Conservation (phyloP, 345 rosid species). For the Camelina neglecta region DNA sequence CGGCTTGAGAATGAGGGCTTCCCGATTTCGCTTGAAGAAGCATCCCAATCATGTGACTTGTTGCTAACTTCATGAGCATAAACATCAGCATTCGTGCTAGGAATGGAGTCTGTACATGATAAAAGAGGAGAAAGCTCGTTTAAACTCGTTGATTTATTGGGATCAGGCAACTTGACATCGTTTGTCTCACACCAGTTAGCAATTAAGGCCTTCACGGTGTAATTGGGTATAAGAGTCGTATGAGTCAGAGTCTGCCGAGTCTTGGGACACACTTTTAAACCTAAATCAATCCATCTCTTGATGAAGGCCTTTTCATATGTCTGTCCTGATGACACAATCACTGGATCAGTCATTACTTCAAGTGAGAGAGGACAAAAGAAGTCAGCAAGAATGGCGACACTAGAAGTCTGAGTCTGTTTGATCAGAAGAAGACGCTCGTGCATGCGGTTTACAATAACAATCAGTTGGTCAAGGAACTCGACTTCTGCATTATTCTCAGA, state of each 20-base stretch:
- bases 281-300: constrained; percentile 91
- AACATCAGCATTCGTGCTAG: constrained; percentile 43
- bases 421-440: constrained; percentile 74
- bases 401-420: constrained; percentile 76
- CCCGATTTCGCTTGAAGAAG: constrained; percentile 49
- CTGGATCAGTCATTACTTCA: constrained; percentile 97
- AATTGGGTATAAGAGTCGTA: constrained; percentile 89
- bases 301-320: constrained; percentile 91
- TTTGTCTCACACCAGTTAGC: constrained; percentile 95
- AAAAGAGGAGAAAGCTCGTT: constrained; percentile 65
- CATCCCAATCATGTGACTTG: constrained; percentile 56
- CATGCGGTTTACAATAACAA: constrained; percentile 68
- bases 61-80: constrained; percentile 46
- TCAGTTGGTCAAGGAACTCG: constrained; percentile 73
- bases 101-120: constrained; percentile 56
- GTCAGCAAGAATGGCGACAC: constrained; percentile 91
- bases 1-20: constrained; percentile 50
- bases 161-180: constrained; percentile 85
- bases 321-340: constrained; percentile 93
- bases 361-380: constrained; percentile 97
- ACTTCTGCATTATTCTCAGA: constrained; percentile 77
- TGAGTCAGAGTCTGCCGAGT: constrained; percentile 79
- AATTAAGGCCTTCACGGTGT: constrained; percentile 91
- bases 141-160: constrained; percentile 57
- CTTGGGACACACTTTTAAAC: constrained; percentile 95